Evolutionary conservation across 2,329 filamentous ascomycete genomes (phyloP).

Genomic region (Teratosphaeria pseudoeucalypti): DNA sequence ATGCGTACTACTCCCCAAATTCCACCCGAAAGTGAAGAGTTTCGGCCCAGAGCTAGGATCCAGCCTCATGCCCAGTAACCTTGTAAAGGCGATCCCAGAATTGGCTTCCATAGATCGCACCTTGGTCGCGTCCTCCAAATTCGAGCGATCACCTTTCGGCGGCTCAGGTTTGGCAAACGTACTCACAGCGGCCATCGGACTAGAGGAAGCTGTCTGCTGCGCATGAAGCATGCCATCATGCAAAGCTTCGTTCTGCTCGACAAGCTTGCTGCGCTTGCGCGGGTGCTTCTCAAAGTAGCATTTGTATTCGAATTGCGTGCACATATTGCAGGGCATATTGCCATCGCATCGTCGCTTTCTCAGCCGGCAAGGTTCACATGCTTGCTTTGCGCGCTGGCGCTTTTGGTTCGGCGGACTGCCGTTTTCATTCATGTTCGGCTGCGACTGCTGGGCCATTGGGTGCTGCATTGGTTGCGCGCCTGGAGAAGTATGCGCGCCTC

Average conservation of each 20-base stretch:
- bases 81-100: constrained; percentile 47
- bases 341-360: constrained; percentile 50
- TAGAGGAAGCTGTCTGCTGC: constrained; percentile 2
- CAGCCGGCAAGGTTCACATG: constrained; percentile 40
- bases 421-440: neutral
- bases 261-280: constrained; percentile 25
- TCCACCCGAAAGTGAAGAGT: constrained; percentile 49
- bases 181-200: constrained; percentile 1
- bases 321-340: constrained; percentile 42
- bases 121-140: constrained; percentile 19
- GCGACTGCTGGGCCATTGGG: neutral
- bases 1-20: constrained; percentile 29
- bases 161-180: constrained; percentile 3
- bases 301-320: constrained; percentile 43
- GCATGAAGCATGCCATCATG: constrained; percentile 6
- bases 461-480: neutral
- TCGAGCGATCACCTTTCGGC: constrained; percentile 10
- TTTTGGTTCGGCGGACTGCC: constrained; percentile 14
- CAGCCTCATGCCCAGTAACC: constrained; percentile 42
- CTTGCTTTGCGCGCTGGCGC: constrained; percentile 25
- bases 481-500: neutral
- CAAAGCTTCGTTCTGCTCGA: constrained; percentile 18
- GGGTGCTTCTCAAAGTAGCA: constrained; percentile 37
- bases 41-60: constrained; percentile 45
- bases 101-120: constrained; percentile 44